Conservation (phyloP, 2,329 filamentous ascomycete species). For the Cladorrhinum sp. region DNA sequence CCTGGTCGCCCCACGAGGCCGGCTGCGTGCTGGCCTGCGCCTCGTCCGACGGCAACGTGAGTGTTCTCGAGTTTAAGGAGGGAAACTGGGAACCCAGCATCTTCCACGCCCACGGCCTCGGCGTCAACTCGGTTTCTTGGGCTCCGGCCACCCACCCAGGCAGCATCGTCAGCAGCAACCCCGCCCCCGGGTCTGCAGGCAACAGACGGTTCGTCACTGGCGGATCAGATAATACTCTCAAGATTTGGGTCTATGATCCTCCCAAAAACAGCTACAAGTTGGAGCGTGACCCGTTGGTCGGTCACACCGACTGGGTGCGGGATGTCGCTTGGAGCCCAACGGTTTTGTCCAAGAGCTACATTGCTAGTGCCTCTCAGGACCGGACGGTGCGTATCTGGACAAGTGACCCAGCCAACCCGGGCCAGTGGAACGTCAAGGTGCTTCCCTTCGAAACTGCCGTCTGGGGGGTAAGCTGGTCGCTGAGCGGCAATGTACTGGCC, state of each 20-base stretch:
- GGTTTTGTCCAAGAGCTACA: slow-evolving; percentile 92
- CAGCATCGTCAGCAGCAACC: slow-evolving; percentile 73
- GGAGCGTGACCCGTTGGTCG: slow-evolving; percentile 63
- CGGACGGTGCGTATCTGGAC: slow-evolving; percentile 99
- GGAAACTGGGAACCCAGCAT: slow-evolving; percentile 87
- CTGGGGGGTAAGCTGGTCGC: slow-evolving; percentile 97
- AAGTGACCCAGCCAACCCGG: slow-evolving; percentile 61
- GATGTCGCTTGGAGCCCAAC: slow-evolving; percentile 97
- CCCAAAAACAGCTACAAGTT: slow-evolving; percentile 59
- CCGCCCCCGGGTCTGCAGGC: slow-evolving; percentile 56
- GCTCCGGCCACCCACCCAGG: slow-evolving; percentile 82
- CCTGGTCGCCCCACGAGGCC: slow-evolving; percentile 95
- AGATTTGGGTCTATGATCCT: slow-evolving; percentile 82
- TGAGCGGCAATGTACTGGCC: slow-evolving; percentile 93
- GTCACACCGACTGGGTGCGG: slow-evolving; percentile 94
- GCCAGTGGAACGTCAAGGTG: slow-evolving; percentile 80
- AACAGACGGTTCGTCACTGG: slow-evolving; percentile 89
- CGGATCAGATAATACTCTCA: slow-evolving; percentile 88
- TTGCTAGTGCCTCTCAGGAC: slow-evolving; percentile 91
- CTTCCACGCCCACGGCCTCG: slow-evolving; percentile 88
- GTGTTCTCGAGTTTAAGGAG: slow-evolving; percentile 94
- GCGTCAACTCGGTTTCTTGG: slow-evolving; percentile 96
- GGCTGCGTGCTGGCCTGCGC: slow-evolving; percentile 94
- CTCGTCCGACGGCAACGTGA: slow-evolving; percentile 88
- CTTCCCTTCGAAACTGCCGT: slow-evolving; percentile 84